Evolutionary conservation across 441 rosid genomes (phyloP), one percentile per base, ranked within the genome.

Genomic region (Pelargonium australe): DNA sequence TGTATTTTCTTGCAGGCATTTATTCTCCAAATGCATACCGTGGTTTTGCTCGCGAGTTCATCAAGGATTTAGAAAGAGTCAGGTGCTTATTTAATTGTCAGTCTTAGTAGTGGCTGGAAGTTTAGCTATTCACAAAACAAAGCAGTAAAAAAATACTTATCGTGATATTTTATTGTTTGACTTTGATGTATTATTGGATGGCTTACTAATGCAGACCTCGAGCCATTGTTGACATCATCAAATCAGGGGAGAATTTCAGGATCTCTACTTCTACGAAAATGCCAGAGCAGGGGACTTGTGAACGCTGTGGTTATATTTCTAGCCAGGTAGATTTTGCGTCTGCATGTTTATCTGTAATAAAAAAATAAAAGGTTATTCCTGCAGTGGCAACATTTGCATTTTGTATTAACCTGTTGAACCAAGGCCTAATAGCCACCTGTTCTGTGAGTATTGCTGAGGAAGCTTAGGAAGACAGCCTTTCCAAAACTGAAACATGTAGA

Each of bases 261-360:
- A 91, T 94, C 23, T 78, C 95, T 1, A 87, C 92, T 45, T 72
- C 82, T 0, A 89, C 95, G 6, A 94, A 89, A 78, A 91, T 94
- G 98, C 97, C 97, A 17, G 97, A 94, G 84, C 96, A 91, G 83
- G 98, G 97, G 49, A 89, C 83, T 0, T 94, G 98, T 70, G 94
- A 89, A 84, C 81, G 91, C 34, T 94, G 98, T 68, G 97, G 98
- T n/a, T 94, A 94, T 72, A 91, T 94, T 23, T 91, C 98, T 64
- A 91, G 98, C 82, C 98, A 94, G 92, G 97, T 91, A 73, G 80
- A 77, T 65, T 14, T 70, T 76, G 74, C 67, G 73, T 68, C 53
- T 58, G 37, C 16, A 11, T 66, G 20, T 11, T 44, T 43, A 1
- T 25, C 8, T 58, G 5, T 57, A 20, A 20, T 20, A 20, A 20